Percentiles rank a stretch among this genome's conserved stretches.
These are phyloP conservation scores for Stephania yunnanensis DNA, from an alignment of 164 flowering plant species.

Conservation along the genomic window DNA sequence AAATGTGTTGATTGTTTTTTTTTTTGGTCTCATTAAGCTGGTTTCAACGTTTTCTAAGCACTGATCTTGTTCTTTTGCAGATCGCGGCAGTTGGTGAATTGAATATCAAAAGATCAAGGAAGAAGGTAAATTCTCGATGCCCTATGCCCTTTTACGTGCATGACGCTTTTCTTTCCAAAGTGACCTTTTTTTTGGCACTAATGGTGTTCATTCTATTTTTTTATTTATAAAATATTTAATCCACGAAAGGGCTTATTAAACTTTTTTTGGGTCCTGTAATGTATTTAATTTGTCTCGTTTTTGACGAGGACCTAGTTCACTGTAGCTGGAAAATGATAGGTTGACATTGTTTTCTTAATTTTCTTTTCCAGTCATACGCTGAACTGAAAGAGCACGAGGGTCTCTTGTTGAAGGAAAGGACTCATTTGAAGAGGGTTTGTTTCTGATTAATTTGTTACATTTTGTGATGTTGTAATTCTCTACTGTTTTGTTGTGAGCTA, in stretches of 20 bases:
- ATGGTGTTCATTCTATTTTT: too few relatives aligned
- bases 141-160: background rate
- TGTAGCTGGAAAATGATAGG: background rate
- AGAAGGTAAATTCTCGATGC: conserved; percentile 41
- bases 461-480: background rate
- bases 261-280: background rate
- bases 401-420: conserved; percentile 40
- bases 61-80: conserved; percentile 21
- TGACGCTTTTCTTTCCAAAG: too few relatives aligned
- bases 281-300: too few relatives aligned
- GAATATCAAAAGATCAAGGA: conserved; percentile 32
- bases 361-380: conserved; percentile 36
- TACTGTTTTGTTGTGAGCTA: background rate
- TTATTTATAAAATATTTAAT: too few relatives aligned
- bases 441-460: background rate
- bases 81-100: conserved; percentile 19
- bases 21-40: background rate
- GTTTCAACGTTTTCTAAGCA: background rate
- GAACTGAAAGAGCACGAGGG: conserved; percentile 52
- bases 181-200: too few relatives aligned
- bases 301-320: background rate
- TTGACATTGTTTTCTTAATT: background rate
- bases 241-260: too few relatives aligned
- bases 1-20: background rate
- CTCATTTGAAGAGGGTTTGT: conserved; percentile 38